A percentile compares a stretch with the other conserved stretches of the same genome.
Conservation (phyloP, 139 green algal species). For the Pedinophyceae sp. region DNA sequence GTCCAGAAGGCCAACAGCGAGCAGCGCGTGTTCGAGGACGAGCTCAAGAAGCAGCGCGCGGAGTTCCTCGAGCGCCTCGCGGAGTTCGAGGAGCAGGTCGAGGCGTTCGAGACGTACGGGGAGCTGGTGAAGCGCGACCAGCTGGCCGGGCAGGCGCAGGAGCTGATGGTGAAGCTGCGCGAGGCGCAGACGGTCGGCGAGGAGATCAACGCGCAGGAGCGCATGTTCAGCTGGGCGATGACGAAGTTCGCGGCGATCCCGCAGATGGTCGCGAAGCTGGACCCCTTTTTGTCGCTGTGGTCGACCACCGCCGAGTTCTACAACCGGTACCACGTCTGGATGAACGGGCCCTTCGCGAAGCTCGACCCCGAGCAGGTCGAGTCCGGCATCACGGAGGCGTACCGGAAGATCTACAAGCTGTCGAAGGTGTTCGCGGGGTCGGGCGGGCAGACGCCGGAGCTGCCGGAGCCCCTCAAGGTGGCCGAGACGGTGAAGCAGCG, state of each 20-base stretch:
- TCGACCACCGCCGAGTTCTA: constrained; percentile 34
- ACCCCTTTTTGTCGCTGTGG: constrained; percentile 49
- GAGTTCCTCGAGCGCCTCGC: constrained; percentile 7
- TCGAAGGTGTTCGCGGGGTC: constrained; percentile 36
- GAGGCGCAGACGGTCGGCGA: constrained; percentile 30
- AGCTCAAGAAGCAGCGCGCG: constrained; percentile 16
- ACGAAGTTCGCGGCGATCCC: constrained; percentile 44
- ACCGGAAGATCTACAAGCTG: constrained; percentile 51
- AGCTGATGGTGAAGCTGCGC: constrained; percentile 10
- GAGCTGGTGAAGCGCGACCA: constrained; percentile 27
- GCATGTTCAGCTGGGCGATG: constrained; percentile 47
- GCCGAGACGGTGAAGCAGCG: constrained; percentile 17
- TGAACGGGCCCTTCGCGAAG: constrained; percentile 53
- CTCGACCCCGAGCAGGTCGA: constrained; percentile 55
- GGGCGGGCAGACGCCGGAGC: not conserved
- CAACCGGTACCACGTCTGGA: constrained; percentile 46
- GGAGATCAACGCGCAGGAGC: constrained; percentile 54
- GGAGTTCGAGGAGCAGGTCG: constrained; percentile 10
- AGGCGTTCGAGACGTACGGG: constrained; percentile 20
- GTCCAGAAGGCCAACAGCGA: constrained; percentile 31
- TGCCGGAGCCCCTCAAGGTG: not conserved
- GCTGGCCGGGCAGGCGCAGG: constrained; percentile 18
- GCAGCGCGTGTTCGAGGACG: constrained; percentile 19
- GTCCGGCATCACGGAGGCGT: constrained; percentile 23
- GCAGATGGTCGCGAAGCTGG: constrained; percentile 33